Base-by-base conservation (phyloP, 2,329 filamentous ascomycete species). In the Clarireedia paspali region DNA sequence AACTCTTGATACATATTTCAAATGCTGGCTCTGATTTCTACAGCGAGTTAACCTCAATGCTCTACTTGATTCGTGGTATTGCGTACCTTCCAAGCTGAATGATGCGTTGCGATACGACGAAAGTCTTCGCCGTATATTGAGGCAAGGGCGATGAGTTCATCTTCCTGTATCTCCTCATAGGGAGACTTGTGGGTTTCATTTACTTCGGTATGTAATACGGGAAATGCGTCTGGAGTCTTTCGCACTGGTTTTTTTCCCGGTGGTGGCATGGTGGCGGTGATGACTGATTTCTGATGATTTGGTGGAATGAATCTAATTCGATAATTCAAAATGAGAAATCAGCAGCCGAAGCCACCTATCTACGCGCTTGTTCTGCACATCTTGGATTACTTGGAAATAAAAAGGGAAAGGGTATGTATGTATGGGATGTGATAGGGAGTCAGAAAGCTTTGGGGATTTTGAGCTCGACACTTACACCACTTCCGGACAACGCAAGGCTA, bases 101-200 rank as follows among this genome's bases (percentile, higher is more conserved):
- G 79, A 58, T 84, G 82, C 57, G 81, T 80, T 66, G 86, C 82
- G 65, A 90, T 81, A 68, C 87, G 83, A 64, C 87, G 78, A 67
- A 90, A 96, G 68, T 96, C 91, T 58, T 95, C 89, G 63, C 85
- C 87, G 68, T 94, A 97, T 50, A 97, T 95, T 44, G 92, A 88
- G 66, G 87, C 80, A 57, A 97, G 77, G 46, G 85, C 92, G 68
- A 94, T 82, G 56, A 95, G 78, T 74, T 97, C 94, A 68, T 96
- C 88, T 66, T 87, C 79, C 73, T 97, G 94, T 36, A 88, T 83
- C 72, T 95, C 87, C 62, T 85, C 82, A 73, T 96, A 95, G 67
- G 91, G 75, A 15, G 79, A 79, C 63, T 75, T 80, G 50, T 72
- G 67, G 45, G 68, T 67, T 12, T 57, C 74, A 63, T 72, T 57